A percentile compares a stretch with the other conserved stretches of the same genome.
phyloP scores from a whole-genome alignment of 495 filamentous ascomycete genomes.

The Pseudevernia furfuracea region DNA sequence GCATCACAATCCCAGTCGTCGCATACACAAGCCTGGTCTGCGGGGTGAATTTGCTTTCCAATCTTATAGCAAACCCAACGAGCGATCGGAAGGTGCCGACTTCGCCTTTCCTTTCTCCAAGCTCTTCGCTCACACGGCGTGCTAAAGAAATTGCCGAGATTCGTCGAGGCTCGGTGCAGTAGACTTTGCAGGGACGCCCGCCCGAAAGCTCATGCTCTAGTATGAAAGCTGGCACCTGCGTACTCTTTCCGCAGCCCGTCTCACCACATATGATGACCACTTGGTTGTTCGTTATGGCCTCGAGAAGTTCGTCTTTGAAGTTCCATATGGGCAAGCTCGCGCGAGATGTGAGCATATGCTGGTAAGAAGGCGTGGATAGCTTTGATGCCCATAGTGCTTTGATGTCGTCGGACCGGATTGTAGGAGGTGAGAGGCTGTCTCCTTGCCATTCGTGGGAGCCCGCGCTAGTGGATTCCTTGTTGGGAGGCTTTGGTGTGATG shows the following conservation, averaged over 20 bases:
- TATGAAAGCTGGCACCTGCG: slow-evolving; percentile 87
- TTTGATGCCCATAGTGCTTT: slow-evolving; percentile 66
- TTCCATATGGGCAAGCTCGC: slow-evolving; percentile 82
- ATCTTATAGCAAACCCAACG: slow-evolving; percentile 85
- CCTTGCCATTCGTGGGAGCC: not conserved
- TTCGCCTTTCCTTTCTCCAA: slow-evolving; percentile 76
- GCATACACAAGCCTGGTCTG: slow-evolving; percentile 83
- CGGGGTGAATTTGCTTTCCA: slow-evolving; percentile 76
- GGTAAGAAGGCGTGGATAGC: slow-evolving; percentile 46
- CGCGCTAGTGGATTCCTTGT: not conserved
- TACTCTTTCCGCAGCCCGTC: slow-evolving; percentile 95
- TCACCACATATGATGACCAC: slow-evolving; percentile 89
- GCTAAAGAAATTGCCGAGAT: slow-evolving; percentile 95
- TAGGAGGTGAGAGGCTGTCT: slow-evolving; percentile 23
- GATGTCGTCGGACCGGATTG: slow-evolving; percentile 42
- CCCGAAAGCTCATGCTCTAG: slow-evolving; percentile 77
- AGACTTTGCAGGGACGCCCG: slow-evolving; percentile 80
- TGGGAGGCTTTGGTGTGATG: not conserved
- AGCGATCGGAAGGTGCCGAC: slow-evolving; percentile 75
- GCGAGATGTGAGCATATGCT: slow-evolving; percentile 46
- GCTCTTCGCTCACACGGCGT: slow-evolving; percentile 82
- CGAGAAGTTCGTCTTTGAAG: slow-evolving; percentile 68
- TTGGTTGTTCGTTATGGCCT: slow-evolving; percentile 64
- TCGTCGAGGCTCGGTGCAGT: slow-evolving; percentile 89
- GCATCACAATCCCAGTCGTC: slow-evolving; percentile 82